Evolutionary conservation across 805 yeast genomes (phyloP), one percentile per base, ranked within the genome.

Genomic region (Candida sphagnicola): DNA sequence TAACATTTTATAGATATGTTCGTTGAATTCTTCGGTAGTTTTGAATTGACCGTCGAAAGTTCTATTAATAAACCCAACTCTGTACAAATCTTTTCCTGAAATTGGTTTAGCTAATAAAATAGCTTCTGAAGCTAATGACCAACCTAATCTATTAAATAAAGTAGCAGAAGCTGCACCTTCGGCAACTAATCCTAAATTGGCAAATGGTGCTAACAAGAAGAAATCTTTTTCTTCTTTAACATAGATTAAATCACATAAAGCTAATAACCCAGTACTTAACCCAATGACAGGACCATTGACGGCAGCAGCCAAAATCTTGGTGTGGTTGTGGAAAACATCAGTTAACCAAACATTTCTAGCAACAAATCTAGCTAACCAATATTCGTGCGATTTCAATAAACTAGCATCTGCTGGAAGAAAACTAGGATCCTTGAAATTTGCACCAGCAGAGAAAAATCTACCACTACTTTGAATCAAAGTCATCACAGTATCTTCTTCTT

Each of bases 281-380:
- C 96, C 96, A 42, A 88, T 74, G 4, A 79, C 95, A 0, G 96
- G 95, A 0, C 96, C 96, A 55, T 88, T 88, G 41, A 88, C 67
- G 3, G 88, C 90, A 31, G 78, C 77, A 18, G 80, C 80, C 26
- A 88, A 62, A 6, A 86, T 68, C 56, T 88, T 88, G 8, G 72
- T 61, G 60, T 88, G 96, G 50, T 78, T 75, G 46, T 77, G 75
- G 55, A 85, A 78, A 28, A 82, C 67, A 46, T 79, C 75, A 4
- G 93, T 80, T 39, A 88, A 61, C 51, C 73, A 80, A 18, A 80
- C 72, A 57, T 88, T 88, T 51, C 88, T 76, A 3, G 88, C 75
- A n/a, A 78, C 77, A 51, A 84, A 82, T 44, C 66, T 65, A 38
- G 70, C 62, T 34, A 77, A 58, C 83, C 85, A 80, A 46, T 59